phyloP scores from a whole-genome alignment of 2,329 filamentous ascomycete species.

The Stromatinia cepivora region DNA sequence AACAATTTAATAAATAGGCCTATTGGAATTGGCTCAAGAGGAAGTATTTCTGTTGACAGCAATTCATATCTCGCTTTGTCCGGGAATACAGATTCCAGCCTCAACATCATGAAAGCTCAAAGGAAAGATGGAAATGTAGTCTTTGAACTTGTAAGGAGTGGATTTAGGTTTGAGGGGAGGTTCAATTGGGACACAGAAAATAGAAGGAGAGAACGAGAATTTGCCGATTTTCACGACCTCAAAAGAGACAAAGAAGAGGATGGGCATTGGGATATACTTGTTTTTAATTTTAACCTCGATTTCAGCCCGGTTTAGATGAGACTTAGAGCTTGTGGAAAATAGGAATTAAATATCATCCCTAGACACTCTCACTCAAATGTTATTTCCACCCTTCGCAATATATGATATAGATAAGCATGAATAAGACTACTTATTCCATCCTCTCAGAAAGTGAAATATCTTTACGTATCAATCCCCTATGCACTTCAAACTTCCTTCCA shows the following conservation, averaged over 20 bases:
- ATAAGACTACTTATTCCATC: not conserved
- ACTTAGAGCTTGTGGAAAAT: not conserved
- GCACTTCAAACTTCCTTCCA: no score
- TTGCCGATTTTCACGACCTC: constrained; percentile 36
- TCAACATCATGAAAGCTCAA: constrained; percentile 29
- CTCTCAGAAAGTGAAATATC: not conserved
- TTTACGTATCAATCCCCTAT: not conserved
- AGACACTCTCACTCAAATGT: not conserved
- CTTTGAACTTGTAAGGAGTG: constrained; percentile 30
- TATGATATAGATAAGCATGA: not conserved
- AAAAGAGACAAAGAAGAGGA: constrained; percentile 23
- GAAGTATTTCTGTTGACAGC: constrained; percentile 31
- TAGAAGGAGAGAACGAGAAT: constrained; percentile 27
- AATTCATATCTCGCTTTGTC: constrained; percentile 32
- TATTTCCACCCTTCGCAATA: not conserved
- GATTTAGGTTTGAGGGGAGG: constrained; percentile 35
- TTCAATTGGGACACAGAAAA: constrained; percentile 30
- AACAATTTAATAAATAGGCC: constrained; percentile 24
- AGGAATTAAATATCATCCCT: not conserved
- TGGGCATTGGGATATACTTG: constrained; percentile 27
- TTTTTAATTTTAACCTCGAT: constrained; percentile 30
- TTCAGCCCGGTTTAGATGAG: not conserved
- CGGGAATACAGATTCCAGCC: constrained; percentile 32
- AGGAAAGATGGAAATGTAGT: constrained; percentile 18
- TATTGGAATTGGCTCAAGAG: constrained; percentile 33